Conservation (phyloP, 805 yeast species). For the Hanseniaspora meyeri region DNA sequence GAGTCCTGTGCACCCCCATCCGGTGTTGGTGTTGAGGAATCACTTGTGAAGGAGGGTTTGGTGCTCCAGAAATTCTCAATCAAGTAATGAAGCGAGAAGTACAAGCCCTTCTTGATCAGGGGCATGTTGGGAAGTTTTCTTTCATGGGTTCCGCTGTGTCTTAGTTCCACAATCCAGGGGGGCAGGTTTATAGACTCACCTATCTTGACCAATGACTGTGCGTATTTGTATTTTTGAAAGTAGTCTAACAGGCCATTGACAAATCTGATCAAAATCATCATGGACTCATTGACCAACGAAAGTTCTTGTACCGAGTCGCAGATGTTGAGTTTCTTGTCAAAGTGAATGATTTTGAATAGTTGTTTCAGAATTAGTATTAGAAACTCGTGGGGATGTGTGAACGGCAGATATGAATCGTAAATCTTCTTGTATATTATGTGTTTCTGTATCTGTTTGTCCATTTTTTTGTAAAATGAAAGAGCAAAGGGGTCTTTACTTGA, state of each 20-base stretch:
- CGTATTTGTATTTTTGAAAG: slow-evolving; percentile 62
- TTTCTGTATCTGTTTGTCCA: slow-evolving; percentile 8
- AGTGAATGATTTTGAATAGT: neutral
- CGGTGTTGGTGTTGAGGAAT: slow-evolving; percentile 19
- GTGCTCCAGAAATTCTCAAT: slow-evolving; percentile 57
- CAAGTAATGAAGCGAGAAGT: slow-evolving; percentile 64
- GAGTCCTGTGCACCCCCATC: slow-evolving; percentile 13
- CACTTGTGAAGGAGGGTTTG: slow-evolving; percentile 14
- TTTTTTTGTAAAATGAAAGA: neutral
- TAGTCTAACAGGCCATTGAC: slow-evolving; percentile 89
- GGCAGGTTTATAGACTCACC: slow-evolving; percentile 65
- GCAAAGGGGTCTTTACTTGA: neutral
- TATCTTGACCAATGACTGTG: slow-evolving; percentile 62
- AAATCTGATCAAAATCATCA: slow-evolving; percentile 68
- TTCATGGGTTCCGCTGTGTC: slow-evolving; percentile 90
- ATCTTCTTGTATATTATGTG: slow-evolving; percentile 9
- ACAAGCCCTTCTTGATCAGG: slow-evolving; percentile 48
- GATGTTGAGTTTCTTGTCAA: neutral
- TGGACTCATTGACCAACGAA: slow-evolving; percentile 22
- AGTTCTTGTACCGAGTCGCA: neutral
- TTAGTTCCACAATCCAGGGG: slow-evolving; percentile 68
- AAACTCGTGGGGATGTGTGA: slow-evolving; percentile 11
- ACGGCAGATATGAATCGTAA: slow-evolving; percentile 6
- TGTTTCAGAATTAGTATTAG: slow-evolving; percentile 2
- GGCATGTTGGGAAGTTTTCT: slow-evolving; percentile 53